A percentile compares a stretch with the other conserved stretches of the same genome.
Conservation (phyloP, 176 grass and related monocot genomes). For the Musa acuminata region DNA sequence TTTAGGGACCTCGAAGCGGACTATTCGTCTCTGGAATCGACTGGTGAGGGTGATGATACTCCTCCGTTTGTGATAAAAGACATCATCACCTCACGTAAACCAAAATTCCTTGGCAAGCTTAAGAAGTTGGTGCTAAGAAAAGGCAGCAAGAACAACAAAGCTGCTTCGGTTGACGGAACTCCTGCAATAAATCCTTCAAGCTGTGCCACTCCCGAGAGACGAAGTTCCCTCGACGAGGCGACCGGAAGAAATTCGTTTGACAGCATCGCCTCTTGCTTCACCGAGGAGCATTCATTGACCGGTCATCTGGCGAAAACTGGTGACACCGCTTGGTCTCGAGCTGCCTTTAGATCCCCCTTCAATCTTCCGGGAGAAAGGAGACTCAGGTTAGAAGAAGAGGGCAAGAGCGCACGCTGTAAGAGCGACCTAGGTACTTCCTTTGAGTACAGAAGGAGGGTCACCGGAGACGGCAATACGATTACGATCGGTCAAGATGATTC, state of each 20-base stretch:
- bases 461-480: not conserved
- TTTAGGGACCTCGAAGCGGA: not conserved
- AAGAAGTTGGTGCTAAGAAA: not conserved
- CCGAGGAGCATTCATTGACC: not conserved
- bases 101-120: slow-evolving; percentile 4
- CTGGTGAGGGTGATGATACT: not conserved
- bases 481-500: not conserved
- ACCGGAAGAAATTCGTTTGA: not conserved
- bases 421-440: not conserved
- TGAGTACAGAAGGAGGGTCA: not conserved
- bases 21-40: not conserved
- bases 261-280: not conserved
- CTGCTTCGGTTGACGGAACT: not conserved
- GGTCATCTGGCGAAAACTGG: not conserved
- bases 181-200: too few relatives aligned
- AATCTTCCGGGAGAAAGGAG: not conserved
- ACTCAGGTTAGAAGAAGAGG: not conserved
- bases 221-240: not conserved
- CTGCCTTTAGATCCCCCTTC: not conserved
- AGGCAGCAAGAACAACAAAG: slow-evolving; percentile 3
- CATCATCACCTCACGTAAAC: not conserved
- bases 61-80: not conserved
- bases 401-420: not conserved
- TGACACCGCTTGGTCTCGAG: not conserved
- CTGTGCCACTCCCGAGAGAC: not conserved